Conservation (phyloP, 495 filamentous ascomycete species). For the Penicillium ochrochloron region DNA sequence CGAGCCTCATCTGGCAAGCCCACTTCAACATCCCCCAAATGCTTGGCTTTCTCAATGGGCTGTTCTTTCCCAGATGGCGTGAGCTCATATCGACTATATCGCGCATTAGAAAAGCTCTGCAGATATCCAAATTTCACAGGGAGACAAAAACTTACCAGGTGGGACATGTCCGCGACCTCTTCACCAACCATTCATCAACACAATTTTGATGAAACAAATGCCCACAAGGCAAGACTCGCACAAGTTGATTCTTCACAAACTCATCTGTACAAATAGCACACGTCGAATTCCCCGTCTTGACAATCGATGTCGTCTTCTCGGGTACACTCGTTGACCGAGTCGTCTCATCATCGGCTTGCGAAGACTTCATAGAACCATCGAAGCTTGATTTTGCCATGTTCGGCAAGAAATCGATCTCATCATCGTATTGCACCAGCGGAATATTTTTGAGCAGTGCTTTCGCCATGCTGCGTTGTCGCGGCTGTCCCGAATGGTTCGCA, state of each 20-base stretch:
- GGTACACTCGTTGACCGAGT: neutral
- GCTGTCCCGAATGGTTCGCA: neutral
- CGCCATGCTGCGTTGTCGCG: slow-evolving; percentile 7
- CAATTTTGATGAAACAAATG: slow-evolving; percentile 15
- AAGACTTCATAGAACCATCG: slow-evolving; percentile 3
- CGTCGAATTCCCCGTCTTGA: neutral
- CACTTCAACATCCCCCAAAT: neutral
- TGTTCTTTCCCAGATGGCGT: neutral
- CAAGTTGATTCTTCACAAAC: slow-evolving; percentile 13
- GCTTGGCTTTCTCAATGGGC: neutral
- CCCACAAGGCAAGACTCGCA: slow-evolving; percentile 15
- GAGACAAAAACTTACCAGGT: neutral
- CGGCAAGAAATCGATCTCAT: neutral
- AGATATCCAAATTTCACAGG: neutral
- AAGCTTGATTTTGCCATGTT: neutral
- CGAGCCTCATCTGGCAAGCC: neutral
- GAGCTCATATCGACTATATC: slow-evolving; percentile 7
- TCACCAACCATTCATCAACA: slow-evolving; percentile 15
- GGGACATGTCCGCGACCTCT: slow-evolving; percentile 5
- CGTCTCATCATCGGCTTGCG: neutral
- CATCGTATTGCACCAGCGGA: slow-evolving; percentile 16
- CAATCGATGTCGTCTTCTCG: neutral
- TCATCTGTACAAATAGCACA: slow-evolving; percentile 21
- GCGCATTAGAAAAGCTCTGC: neutral
- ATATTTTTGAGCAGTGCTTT: slow-evolving; percentile 10